Evolutionary conservation across 441 rosid genomes (phyloP).

Genomic region (Syzygium syzygioides): DNA sequence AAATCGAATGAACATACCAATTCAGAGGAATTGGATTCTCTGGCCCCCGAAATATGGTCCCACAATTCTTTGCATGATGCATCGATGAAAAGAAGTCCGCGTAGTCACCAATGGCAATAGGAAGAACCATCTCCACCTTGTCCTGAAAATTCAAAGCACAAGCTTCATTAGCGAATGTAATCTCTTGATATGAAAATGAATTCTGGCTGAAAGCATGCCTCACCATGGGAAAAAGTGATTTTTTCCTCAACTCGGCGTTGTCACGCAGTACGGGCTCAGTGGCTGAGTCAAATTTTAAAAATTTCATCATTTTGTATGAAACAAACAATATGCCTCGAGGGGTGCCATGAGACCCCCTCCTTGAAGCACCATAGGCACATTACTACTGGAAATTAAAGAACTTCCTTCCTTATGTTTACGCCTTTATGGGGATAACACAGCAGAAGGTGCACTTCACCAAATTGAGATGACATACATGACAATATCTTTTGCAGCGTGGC

Average conservation of each 20-base stretch:
- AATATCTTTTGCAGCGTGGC: slow-evolving; percentile 64
- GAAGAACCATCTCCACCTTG: slow-evolving; percentile 81
- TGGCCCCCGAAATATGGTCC: slow-evolving; percentile 84
- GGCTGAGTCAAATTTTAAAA: slow-evolving; percentile 41
- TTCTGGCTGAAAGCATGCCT: neutral
- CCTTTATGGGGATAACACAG: neutral
- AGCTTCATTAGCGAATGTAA: slow-evolving; percentile 1
- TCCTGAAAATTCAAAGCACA: slow-evolving; percentile 27
- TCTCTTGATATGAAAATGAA: neutral
- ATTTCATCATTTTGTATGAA: neutral
- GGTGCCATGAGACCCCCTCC: neutral
- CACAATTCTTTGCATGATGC: slow-evolving; percentile 94
- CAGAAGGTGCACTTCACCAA: neutral
- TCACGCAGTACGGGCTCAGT: slow-evolving; percentile 61
- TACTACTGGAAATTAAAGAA: neutral
- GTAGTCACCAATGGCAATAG: slow-evolving; percentile 83
- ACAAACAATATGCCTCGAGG: neutral
- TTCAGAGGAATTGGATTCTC: slow-evolving; percentile 60
- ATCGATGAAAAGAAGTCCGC: slow-evolving; percentile 89
- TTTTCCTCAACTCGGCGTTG: slow-evolving; percentile 46
- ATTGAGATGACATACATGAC: slow-evolving; percentile 36
- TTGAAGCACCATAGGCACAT: neutral
- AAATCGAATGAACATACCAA: slow-evolving; percentile 36
- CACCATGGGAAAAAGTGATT: slow-evolving; percentile 66
- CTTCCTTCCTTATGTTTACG: neutral